Evolutionary conservation across 768 basidiomycete genomes (phyloP).

Genomic region (Mycena crocata): DNA sequence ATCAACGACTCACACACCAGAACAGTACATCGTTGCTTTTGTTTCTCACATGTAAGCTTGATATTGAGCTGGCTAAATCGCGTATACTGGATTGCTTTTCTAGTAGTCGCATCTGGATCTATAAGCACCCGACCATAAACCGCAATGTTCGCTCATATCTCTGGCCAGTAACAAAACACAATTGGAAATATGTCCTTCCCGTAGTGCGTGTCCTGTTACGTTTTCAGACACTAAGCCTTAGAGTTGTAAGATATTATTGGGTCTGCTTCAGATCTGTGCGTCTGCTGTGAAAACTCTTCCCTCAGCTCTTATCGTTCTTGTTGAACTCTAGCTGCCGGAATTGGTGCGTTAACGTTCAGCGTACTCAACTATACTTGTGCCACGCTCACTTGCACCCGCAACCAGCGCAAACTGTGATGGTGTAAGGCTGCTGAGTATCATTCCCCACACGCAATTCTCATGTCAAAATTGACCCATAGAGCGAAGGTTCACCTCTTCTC

Average conservation of each 20-base stretch:
- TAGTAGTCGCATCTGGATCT: constrained; percentile 14
- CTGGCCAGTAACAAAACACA: background rate
- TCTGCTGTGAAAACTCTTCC: background rate
- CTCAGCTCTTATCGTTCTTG: no score
- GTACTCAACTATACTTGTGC: background rate
- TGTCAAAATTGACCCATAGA: background rate
- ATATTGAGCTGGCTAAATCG: background rate
- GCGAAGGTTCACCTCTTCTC: constrained; percentile 6
- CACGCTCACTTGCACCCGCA: background rate
- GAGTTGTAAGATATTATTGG: background rate
- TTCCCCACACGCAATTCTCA: background rate
- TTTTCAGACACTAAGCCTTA: background rate
- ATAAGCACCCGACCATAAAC: background rate
- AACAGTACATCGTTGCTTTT: constrained; percentile 12
- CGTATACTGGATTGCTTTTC: background rate
- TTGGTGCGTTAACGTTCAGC: background rate
- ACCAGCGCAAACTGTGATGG: constrained; percentile 3
- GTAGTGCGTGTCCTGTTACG: background rate
- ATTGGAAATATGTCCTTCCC: constrained; percentile 1
- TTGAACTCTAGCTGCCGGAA: background rate
- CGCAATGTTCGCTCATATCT: background rate
- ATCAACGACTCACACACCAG: background rate
- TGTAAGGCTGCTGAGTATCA: background rate
- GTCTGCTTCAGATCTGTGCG: constrained; percentile 1
- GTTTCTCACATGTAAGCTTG: constrained; percentile 6